Evolutionary conservation across 2,329 filamentous ascomycete genomes (phyloP).

Genomic region (Exophiala viscosa): DNA sequence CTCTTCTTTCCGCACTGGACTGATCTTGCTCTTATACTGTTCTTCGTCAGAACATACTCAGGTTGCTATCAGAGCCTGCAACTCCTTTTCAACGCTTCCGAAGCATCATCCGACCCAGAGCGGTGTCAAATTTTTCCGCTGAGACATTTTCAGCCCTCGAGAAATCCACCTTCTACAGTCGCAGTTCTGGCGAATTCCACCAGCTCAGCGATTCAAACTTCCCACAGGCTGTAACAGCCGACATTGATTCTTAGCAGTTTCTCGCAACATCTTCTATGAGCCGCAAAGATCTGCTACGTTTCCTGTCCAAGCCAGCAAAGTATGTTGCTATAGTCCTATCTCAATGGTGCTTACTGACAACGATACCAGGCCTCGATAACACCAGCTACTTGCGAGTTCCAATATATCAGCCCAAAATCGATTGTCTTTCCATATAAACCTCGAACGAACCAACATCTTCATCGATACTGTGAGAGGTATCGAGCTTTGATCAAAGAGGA

Average conservation of each 20-base stretch:
- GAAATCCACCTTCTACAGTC: constrained; percentile 6
- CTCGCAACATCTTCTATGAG: constrained; percentile 65
- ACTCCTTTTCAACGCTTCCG: background rate
- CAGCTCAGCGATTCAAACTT: background rate
- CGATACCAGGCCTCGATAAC: constrained; percentile 61
- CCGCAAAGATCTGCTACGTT: constrained; percentile 84
- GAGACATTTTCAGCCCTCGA: constrained; percentile 16
- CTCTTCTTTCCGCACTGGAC: no score
- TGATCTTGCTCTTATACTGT: no score
- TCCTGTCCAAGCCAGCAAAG: constrained; percentile 93
- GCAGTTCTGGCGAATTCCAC: constrained; percentile 22
- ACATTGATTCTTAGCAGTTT: constrained; percentile 5
- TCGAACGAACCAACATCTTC: constrained; percentile 69
- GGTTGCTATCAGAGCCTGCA: background rate
- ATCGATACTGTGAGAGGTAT: constrained; percentile 62
- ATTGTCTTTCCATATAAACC: constrained; percentile 49
- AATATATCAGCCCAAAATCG: constrained; percentile 21
- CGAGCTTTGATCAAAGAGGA: constrained; percentile 55
- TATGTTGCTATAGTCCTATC: constrained; percentile 46
- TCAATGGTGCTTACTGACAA: constrained; percentile 10
- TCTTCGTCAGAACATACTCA: background rate
- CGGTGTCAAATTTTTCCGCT: constrained; percentile 8
- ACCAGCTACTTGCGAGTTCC: constrained; percentile 31
- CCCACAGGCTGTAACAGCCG: constrained; percentile 12
- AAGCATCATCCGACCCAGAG: background rate